Percentiles rank a stretch among this genome's conserved stretches.
Conservation (phyloP, 345 rosid species). For the Rhodomyrtus tomentosa region DNA sequence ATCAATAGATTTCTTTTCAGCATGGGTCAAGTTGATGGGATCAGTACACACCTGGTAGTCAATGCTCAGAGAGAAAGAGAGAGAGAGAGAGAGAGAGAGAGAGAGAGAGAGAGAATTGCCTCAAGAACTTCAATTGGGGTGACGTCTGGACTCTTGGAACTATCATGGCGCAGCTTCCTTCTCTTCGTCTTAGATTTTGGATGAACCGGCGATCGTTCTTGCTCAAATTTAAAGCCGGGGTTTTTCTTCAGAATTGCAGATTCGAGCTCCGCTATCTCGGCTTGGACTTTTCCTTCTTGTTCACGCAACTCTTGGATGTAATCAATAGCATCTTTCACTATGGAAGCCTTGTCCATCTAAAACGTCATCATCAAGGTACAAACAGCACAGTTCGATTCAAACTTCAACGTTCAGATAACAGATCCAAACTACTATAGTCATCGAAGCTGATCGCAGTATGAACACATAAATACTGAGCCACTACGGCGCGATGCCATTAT, state of each 20-base stretch:
- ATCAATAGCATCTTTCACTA: slow-evolving; percentile 77
- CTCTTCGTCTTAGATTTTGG: slow-evolving; percentile 60
- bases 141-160: slow-evolving; percentile 14
- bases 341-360: slow-evolving; percentile 94
- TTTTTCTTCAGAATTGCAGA: slow-evolving; percentile 31
- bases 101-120: not conserved
- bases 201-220: slow-evolving; percentile 28
- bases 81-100: not conserved
- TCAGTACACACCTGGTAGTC: not conserved
- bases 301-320: slow-evolving; percentile 73
- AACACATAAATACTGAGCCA: not conserved
- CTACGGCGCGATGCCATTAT: not conserved
- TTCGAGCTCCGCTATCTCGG: slow-evolving; percentile 61
- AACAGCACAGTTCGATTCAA: not conserved
- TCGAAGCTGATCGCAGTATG: not conserved
- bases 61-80: not conserved
- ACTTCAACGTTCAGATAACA: not conserved
- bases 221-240: slow-evolving; percentile 25
- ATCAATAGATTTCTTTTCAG: not conserved
- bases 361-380: not conserved
- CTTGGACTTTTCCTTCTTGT: slow-evolving; percentile 52
- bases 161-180: slow-evolving; percentile 16
- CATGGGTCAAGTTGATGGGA: not conserved
- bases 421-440: not conserved
- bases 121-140: slow-evolving; percentile 55